These are phyloP conservation scores for Nannochloris sp. DNA, from an alignment of 139 green algal genomes.

Conservation along the genomic window DNA sequence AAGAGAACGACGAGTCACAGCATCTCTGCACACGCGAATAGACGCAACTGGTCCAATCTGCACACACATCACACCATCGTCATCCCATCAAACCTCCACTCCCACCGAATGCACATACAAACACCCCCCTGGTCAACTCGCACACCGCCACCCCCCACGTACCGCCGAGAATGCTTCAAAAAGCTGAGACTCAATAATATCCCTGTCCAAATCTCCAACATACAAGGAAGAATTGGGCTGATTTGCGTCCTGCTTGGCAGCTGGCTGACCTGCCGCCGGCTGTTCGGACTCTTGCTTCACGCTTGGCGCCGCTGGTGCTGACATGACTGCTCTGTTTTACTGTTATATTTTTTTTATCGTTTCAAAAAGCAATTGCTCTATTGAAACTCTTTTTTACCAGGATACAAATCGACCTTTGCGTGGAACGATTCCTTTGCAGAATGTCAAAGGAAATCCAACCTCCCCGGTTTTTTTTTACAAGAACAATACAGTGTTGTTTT, in stretches of 20 bases:
- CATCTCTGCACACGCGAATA: slow-evolving; percentile 88
- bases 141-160: not conserved
- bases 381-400: too few relatives aligned
- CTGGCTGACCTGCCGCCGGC: not conserved
- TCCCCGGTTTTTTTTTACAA: too few relatives aligned
- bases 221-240: slow-evolving; percentile 74
- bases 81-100: not conserved
- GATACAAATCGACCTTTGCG: too few relatives aligned
- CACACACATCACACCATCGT: not conserved
- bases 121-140: not conserved
- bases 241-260: slow-evolving; percentile 2
- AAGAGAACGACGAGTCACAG: slow-evolving; percentile 82
- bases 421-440: too few relatives aligned
- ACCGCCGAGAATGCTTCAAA: slow-evolving; percentile 88
- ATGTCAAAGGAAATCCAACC: too few relatives aligned
- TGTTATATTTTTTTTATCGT: too few relatives aligned
- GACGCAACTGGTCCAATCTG: slow-evolving; percentile 84
- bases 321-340: too few relatives aligned
- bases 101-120: not conserved
- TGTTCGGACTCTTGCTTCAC: not conserved
- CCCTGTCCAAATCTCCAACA: slow-evolving; percentile 85
- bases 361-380: too few relatives aligned
- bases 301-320: too few relatives aligned
- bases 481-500: too few relatives aligned
- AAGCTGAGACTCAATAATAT: slow-evolving; percentile 80